Conservation (phyloP, 2,329 filamentous ascomycete species). For the Colletotrichum abscissum region DNA sequence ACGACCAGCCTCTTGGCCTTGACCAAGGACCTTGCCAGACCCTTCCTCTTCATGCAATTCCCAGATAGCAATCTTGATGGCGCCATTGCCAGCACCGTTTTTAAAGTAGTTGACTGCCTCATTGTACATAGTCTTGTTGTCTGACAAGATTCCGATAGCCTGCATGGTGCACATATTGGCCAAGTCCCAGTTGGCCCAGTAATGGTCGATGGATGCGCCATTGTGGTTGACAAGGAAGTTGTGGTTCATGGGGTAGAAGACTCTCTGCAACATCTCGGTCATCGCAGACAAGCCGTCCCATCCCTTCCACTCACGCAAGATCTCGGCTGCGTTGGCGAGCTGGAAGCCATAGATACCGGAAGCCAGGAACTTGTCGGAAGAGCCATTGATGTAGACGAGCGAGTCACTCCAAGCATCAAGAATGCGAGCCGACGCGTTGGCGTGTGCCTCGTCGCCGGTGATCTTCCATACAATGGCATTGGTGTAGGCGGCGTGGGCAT, state of each 20-base stretch:
- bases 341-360: slow-evolving; percentile 58
- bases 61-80: slow-evolving; percentile 47
- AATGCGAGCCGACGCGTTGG: slow-evolving; percentile 48
- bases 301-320: slow-evolving; percentile 48
- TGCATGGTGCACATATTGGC: slow-evolving; percentile 54
- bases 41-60: slow-evolving; percentile 44
- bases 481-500: slow-evolving; percentile 52
- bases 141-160: slow-evolving; percentile 54
- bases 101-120: slow-evolving; percentile 53
- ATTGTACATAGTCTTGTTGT: slow-evolving; percentile 53
- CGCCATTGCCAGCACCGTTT: slow-evolving; percentile 50
- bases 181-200: slow-evolving; percentile 58
- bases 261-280: slow-evolving; percentile 45
- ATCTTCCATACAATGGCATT: slow-evolving; percentile 54
- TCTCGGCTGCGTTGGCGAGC: slow-evolving; percentile 58
- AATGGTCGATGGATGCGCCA: slow-evolving; percentile 46
- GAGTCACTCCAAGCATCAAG: slow-evolving; percentile 52
- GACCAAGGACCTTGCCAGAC: slow-evolving; percentile 45
- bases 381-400: slow-evolving; percentile 46
- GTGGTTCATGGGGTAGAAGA: slow-evolving; percentile 52
- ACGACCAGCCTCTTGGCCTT: slow-evolving; percentile 54
- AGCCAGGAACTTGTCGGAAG: slow-evolving; percentile 50
- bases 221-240: slow-evolving; percentile 52
- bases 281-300: slow-evolving; percentile 44
- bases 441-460: slow-evolving; percentile 48